Base-by-base conservation (phyloP, 768 basidiomycete species). In the Mrakia gelida region DNA sequence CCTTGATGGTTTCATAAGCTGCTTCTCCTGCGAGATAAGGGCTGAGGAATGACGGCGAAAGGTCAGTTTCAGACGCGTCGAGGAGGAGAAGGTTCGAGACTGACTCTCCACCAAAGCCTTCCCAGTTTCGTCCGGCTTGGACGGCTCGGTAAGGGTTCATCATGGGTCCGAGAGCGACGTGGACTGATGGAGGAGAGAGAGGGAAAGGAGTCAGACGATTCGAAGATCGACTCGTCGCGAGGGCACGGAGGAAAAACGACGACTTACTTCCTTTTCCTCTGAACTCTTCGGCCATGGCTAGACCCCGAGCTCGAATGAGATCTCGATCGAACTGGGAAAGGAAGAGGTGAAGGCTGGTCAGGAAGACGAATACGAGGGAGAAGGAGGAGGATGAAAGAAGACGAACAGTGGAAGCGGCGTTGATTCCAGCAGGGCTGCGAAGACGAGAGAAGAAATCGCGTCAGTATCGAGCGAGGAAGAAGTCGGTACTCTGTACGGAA, bases 1-100 rank as follows among this genome's bases (percentile, higher is more conserved):
- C 83, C n/a, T 92, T 85, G 74, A 95, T 89, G 0, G 93, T 95
- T 84, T 94, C 92, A 68, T 87, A 90, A 2, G 90, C 88, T 8
- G 86, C 87, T 82, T 92, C 93, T 16, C 95, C 93, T 26, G 88
- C 81, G 21, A 96, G 86, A 26, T 68, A 68, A 4, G 67, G 34
- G 15, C 67, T 68, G n/a, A n/a, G n/a, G n/a, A n/a, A n/a, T n/a
- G n/a, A n/a, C n/a, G 32, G 26, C 32, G 67, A 43, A 41, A 43
- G 10, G 32, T 38, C 23, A 38, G 67, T 23, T 38, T 2, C 4
- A 41, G 15, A 41, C 2, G 34, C 11, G 7, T 15, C 18, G 11
- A 38, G 28, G 41, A 43, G 41, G 41, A 43, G 41, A 43, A 6
- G 41, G 6, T 11, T n/a, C n/a, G n/a, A n/a, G 23, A 68, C 67